Evolutionary conservation across 2,329 filamentous ascomycete genomes (phyloP).

Genomic region (Ophiostoma sp.): DNA sequence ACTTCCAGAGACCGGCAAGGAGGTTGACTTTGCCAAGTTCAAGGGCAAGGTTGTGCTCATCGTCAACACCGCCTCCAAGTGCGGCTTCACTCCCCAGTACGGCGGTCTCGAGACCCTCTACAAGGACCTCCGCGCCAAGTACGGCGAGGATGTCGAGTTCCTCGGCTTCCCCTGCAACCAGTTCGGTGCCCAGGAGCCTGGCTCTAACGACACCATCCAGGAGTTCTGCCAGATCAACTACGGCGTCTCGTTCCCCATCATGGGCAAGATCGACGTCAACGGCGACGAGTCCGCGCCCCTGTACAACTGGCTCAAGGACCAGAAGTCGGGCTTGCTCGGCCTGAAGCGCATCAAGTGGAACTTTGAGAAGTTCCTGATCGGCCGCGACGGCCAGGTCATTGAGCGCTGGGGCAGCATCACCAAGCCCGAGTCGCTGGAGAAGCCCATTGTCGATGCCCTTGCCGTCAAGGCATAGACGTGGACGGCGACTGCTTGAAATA

Average conservation of each 20-base stretch:
- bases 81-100: conserved; percentile 97
- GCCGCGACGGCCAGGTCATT: conserved; percentile 78
- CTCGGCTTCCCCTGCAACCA: conserved; percentile 99
- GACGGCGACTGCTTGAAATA: not conserved
- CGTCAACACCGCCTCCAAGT: conserved; percentile 98
- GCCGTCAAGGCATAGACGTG: conserved; percentile 32
- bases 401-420: conserved; percentile 81
- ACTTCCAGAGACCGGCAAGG: conserved; percentile 62
- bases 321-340: conserved; percentile 78
- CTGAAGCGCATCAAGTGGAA: conserved; percentile 97
- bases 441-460: conserved; percentile 68
- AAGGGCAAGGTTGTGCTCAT: conserved; percentile 90
- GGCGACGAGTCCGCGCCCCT: conserved; percentile 74
- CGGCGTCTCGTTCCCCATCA: conserved; percentile 83
- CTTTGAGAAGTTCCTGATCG: conserved; percentile 96
- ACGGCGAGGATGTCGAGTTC: conserved; percentile 76
- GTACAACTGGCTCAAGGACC: conserved; percentile 67
- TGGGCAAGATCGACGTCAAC: conserved; percentile 93
- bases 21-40: conserved; percentile 65
- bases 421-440: conserved; percentile 77
- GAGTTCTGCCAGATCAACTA: conserved; percentile 89
- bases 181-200: conserved; percentile 87
- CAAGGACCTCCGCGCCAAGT: conserved; percentile 63
- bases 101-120: conserved; percentile 85
- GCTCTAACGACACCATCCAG: conserved; percentile 73